phyloP scores from a whole-genome alignment of 106 monocot species.

The Allium cepa region DNA sequence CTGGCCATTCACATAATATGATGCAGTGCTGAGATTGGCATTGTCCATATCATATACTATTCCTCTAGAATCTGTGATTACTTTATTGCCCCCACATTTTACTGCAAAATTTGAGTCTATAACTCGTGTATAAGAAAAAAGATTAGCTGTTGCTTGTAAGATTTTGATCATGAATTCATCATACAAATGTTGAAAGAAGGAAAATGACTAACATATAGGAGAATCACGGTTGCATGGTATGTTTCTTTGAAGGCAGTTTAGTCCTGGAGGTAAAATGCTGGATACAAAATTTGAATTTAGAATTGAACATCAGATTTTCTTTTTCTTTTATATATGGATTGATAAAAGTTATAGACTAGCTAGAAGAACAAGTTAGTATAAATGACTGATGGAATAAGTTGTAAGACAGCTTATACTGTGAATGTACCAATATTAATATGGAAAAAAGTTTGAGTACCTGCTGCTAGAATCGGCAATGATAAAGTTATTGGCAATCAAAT shows the following conservation, averaged over 20 bases:
- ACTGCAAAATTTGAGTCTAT: constrained; percentile 70
- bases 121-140: background rate
- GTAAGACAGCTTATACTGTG: background rate
- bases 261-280: constrained; percentile 58
- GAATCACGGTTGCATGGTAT: constrained; percentile 47
- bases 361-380: too few relatives aligned
- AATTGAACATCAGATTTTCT: too few relatives aligned
- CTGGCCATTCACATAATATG: constrained; percentile 53
- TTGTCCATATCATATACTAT: constrained; percentile 50
- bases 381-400: too few relatives aligned
- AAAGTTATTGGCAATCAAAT: constrained; percentile 93
- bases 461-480: constrained; percentile 49
- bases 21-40: constrained; percentile 40
- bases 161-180: background rate
- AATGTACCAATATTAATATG: background rate
- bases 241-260: constrained; percentile 70
- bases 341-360: too few relatives aligned
- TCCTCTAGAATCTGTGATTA: constrained; percentile 35
- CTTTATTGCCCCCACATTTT: constrained; percentile 67
- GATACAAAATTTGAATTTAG: background rate
- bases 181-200: background rate
- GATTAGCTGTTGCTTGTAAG: background rate
- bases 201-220: constrained; percentile 51
- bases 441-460: constrained; percentile 35
- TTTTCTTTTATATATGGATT: too few relatives aligned